Base-by-base conservation (phyloP, 2,329 filamentous ascomycete species). In the Aspergillaceae sp. region DNA sequence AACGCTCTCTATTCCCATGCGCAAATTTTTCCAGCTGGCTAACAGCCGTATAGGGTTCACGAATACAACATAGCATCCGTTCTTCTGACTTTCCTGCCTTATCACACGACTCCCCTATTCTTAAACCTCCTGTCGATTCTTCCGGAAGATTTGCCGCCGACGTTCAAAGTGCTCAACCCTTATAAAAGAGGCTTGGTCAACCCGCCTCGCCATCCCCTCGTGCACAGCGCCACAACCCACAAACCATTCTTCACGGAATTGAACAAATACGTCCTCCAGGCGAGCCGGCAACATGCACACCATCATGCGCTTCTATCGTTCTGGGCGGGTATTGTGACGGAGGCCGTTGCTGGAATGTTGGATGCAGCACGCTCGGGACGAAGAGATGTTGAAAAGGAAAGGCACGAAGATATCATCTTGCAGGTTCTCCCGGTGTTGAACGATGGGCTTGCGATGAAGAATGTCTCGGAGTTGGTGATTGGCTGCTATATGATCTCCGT, bases 401-500 rank as follows among this genome's bases (percentile, higher is more conserved):
- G 88, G 56, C 83, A 90, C 54, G 86, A 95, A 61, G 82, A 85
- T 57, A 66, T 86, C 9, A 72, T 97, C 9, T 71, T 94, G 26
- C 81, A 70, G 58, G 80, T 78, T 61, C 75, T 75, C 66, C 89
- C 73, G 56, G 70, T 89, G 2, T 74, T 98, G 30, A 86, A 87
- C 49, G 83, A 87, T 52, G 87, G 85, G 1, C 75, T 97, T 50
- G 76, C 83, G 6, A 78, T 91, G 71, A 82, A 82, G 57, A 82
- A 84, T 50, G 82, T 84, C 0, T 79, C 88, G 0, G 87, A 91
- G 51, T 73, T 95, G 37, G 86, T 90, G 53, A 78, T 94, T 49
- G 89, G 86, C 10, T 90, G 86, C 47, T 97, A 95, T 65, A 95
- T 96, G 85, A 82, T 95, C 19, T 78, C 90, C 46, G 81, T 88